A percentile compares a stretch with the other conserved stretches of the same genome.
Evolutionary conservation across 106 monocot genomes (phyloP).

Genomic region (Phalaenopsis aphrodite): DNA sequence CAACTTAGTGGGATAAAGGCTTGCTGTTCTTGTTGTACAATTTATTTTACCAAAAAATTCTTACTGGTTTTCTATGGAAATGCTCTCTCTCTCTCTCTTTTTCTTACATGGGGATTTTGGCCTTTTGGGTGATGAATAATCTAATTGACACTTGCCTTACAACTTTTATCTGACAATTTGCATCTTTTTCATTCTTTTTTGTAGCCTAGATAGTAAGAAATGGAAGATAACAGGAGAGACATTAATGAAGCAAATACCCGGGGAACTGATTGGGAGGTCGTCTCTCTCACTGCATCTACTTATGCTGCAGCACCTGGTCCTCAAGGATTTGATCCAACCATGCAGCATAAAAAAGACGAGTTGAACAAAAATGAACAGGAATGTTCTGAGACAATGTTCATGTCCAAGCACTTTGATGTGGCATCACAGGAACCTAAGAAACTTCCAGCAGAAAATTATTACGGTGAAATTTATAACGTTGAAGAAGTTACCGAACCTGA

Average conservation of each 20-base stretch:
- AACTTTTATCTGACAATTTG: neutral
- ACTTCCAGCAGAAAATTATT: slow-evolving; percentile 29
- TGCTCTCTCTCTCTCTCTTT: neutral
- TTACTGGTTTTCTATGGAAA: neutral
- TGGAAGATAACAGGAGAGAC: slow-evolving; percentile 34
- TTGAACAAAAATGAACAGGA: slow-evolving; percentile 11
- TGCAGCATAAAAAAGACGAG: slow-evolving; percentile 13
- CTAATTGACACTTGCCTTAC: neutral
- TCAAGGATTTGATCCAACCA: slow-evolving; percentile 12
- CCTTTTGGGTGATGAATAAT: neutral
- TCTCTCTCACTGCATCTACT: slow-evolving; percentile 70
- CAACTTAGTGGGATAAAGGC: too few relatives aligned
- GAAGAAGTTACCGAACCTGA: slow-evolving; percentile 7
- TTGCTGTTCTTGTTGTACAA: too few relatives aligned
- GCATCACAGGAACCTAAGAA: slow-evolving; percentile 58
- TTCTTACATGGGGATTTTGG: neutral
- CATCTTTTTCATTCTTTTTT: neutral
- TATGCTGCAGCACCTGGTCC: slow-evolving; percentile 54
- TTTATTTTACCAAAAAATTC: neutral
- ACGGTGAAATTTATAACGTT: slow-evolving; percentile 24
- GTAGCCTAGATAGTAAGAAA: slow-evolving; percentile 4
- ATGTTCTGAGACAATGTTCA: slow-evolving; percentile 37
- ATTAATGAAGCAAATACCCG: slow-evolving; percentile 13
- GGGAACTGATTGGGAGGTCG: slow-evolving; percentile 79
- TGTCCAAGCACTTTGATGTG: slow-evolving; percentile 70